Evolutionary conservation across 768 basidiomycete genomes (phyloP), one percentile per base, ranked within the genome.

Genomic region (Leccinum rimulosum): DNA sequence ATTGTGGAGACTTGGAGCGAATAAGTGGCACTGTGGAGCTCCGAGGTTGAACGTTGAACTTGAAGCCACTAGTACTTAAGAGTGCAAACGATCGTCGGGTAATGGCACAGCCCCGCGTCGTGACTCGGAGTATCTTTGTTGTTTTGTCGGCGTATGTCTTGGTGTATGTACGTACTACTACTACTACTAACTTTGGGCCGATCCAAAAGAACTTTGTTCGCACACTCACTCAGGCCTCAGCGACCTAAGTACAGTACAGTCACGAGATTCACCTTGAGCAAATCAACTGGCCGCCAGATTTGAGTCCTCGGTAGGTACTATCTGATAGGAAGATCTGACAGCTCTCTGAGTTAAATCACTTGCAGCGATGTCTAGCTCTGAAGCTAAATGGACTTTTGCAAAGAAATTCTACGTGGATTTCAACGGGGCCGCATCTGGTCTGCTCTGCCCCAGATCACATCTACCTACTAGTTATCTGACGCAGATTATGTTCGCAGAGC

Each of bases 401-500:
- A 73, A 73, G 11, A 61, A 66, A n/a, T 73, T 74, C 31, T 64
- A 50, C 7, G 56, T 40, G 4, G 63, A 70, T 43, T 73, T 73
- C 53, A 68, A 64, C 36, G 57, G n/a, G 2, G 51, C 60, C 10
- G 63, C 61, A 38, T 72, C 71, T 49, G 72, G 72, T 73, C 36
- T 57, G 70, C 31, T 36, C 48, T 45, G 6, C 8, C 9, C 15
- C 11, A 14, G 40, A 9, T 27, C 22, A 11, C 25, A n/a, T 51
- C 5, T 54, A 25, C 30, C n/a, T 54, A 17, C 17, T 54, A n/a
- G 22, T 47, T 19, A 45, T 58, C 61, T 74, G 43, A 72, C 50
- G 38, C 54, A 50, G 40, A 5, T n/a, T 9, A 40, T 40, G 25
- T 57, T 57, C 48, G 64, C 66, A 87, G 86, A 82, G 57, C 67